A percentile compares a stretch with the other conserved stretches of the same genome.
Conservation (phyloP, 148 eudicot genomes). For the Diospyros lotus region DNA sequence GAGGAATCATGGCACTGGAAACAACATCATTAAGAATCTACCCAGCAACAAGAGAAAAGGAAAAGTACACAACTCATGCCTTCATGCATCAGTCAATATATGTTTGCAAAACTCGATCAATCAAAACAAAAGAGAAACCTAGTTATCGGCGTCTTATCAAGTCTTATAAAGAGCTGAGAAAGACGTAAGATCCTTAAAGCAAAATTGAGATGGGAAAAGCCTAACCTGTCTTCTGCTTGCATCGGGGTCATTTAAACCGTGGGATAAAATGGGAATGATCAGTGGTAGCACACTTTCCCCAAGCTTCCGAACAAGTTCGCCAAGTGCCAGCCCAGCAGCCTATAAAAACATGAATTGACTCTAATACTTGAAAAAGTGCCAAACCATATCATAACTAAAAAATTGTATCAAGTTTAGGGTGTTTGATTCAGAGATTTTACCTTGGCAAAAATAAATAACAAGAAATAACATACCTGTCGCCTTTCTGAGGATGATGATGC, state of each 20-base stretch:
- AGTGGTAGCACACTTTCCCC: conserved; percentile 97
- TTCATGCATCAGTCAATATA: not conserved
- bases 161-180: not conserved
- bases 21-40: not conserved
- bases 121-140: not conserved
- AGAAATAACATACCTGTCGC: conserved; percentile 62
- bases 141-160: not conserved
- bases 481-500: conserved; percentile 95
- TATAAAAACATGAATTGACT: conserved; percentile 20
- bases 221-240: conserved; percentile 90
- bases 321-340: conserved; percentile 90
- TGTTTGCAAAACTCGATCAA: not conserved
- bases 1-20: not conserved
- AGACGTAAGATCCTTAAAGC: not conserved
- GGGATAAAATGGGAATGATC: conserved; percentile 83
- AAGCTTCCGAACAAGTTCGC: conserved; percentile 97
- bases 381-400: not conserved
- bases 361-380: not conserved
- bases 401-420: too few relatives aligned
- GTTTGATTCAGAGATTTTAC: too few relatives aligned
- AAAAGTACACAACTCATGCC: not conserved
- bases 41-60: not conserved
- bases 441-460: not conserved
- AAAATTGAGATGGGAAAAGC: conserved; percentile 1
- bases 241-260: conserved; percentile 73